Evolutionary conservation across 2,329 filamentous ascomycete species (phyloP), one percentile per base, ranked within the genome.

Genomic region (Cryphonectria carpinicola): DNA sequence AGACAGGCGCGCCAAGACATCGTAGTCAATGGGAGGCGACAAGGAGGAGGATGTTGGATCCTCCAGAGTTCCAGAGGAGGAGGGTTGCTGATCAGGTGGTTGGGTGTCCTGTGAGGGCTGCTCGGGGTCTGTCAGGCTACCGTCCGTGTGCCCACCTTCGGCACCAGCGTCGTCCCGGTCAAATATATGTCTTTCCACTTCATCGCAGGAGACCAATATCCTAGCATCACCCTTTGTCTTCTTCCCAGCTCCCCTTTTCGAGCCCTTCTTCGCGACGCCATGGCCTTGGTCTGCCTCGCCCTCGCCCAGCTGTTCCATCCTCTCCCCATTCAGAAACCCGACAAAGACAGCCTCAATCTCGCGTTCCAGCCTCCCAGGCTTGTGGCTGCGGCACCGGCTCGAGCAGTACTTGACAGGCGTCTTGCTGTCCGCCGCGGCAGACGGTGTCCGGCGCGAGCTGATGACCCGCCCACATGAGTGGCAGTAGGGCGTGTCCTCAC

Each of bases 391-490:
- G 73, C 88, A 90, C 52, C 84, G 80, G 62, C 83, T 80, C 0
- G 87, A 90, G 79, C 88, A 90, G 79, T 89, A 90, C 72, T 88
- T 89, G 43, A 83, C 70, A 1, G 56, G 25, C 8, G 41, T 63
- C 58, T 63, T 68, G 41, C 56, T 28, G 22, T 69, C 70, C 11
- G 60, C 39, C 3, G 56, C 17, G 3, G 56, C 60, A 11, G 46
- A 43, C 11, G 70, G 60, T 14, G 78, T 74, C 62, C 76, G 78
- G 39, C 79, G 76, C 8, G 75, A 77, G 73, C 84, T 83, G 54
- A 89, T 88, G 2, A 87, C 82, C 56, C 87, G 81, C 0, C 88
- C 87, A 73, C 87, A 90, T 17, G 84, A 84, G 72, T 84, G 84
- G 74, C 87, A 89, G 76, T 89, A 89, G 0, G 84, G 83, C 0